Percentiles rank a stretch among this genome's conserved stretches.
Evolutionary conservation across 2,329 filamentous ascomycete genomes (phyloP).

Genomic region (Penicillium occitanis): DNA sequence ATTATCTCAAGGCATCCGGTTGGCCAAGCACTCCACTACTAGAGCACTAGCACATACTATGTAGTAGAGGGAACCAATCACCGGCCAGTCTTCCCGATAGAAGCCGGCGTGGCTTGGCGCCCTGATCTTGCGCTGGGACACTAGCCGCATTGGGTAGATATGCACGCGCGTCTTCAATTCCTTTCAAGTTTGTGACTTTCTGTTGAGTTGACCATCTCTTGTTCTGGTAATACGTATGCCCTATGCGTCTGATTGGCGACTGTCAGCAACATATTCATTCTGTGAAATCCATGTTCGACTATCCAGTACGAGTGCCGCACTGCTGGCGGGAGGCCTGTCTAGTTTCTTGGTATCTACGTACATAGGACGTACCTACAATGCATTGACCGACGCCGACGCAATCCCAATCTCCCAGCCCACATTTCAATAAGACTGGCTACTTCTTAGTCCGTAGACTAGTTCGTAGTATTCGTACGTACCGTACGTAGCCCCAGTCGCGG

Average conservation of each 20-base stretch:
- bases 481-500: background rate
- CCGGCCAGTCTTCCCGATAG: background rate
- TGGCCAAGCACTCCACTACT: background rate
- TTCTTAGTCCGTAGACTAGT: background rate
- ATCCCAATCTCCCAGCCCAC: background rate
- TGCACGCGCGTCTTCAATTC: background rate
- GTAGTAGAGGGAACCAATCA: background rate
- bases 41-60: too few species aligned
- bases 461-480: too few species aligned
- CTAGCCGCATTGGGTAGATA: conserved; percentile 6
- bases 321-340: background rate
- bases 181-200: background rate
- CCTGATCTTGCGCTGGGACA: background rate
- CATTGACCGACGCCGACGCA: background rate
- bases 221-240: too few species aligned
- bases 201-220: background rate
- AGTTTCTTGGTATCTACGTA: background rate
- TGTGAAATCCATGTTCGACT: background rate
- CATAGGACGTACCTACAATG: background rate
- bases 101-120: conserved; percentile 4
- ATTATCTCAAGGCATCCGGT: background rate
- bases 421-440: background rate
- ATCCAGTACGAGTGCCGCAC: background rate
- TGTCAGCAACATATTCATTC: background rate
- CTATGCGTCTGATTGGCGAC: background rate